Percentiles rank a stretch among this genome's conserved stretches.
Conservation (phyloP, 495 filamentous ascomycete species). For the Acidiella bohemica region DNA sequence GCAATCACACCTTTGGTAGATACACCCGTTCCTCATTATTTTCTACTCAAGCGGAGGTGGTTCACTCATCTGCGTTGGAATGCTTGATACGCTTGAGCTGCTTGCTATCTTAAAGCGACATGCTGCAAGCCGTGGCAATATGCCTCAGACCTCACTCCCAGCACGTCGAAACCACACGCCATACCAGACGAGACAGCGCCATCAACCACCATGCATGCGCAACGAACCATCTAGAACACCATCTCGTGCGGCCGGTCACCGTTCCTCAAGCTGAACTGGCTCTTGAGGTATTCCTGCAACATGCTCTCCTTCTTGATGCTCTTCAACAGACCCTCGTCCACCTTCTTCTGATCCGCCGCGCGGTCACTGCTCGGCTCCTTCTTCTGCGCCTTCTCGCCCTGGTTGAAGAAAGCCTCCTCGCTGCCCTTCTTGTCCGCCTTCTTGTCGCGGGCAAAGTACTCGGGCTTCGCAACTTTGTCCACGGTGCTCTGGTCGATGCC, state of each 20-base stretch:
- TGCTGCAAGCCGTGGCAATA: too few species aligned
- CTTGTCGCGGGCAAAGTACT: slow-evolving; percentile 96
- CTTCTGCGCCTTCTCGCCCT: slow-evolving; percentile 96
- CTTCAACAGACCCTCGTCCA: slow-evolving; percentile 84
- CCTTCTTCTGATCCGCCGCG: slow-evolving; percentile 89
- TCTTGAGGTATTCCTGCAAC: slow-evolving; percentile 77
- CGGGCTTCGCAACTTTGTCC: slow-evolving; percentile 66
- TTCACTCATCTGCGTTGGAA: too few species aligned
- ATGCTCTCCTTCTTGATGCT: slow-evolving; percentile 91
- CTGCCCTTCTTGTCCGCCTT: slow-evolving; percentile 74
- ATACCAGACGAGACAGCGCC: too few species aligned
- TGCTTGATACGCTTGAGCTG: too few species aligned
- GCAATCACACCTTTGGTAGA: too few species aligned
- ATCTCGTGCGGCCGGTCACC: slow-evolving; percentile 98
- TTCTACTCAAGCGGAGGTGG: too few species aligned
- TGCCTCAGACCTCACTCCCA: too few species aligned
- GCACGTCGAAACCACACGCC: too few species aligned
- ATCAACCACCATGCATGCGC: too few species aligned
- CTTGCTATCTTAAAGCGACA: too few species aligned
- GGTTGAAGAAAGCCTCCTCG: slow-evolving; percentile 94
- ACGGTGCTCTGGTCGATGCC: slow-evolving; percentile 71
- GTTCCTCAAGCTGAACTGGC: slow-evolving; percentile 89
- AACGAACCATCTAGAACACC: slow-evolving; percentile 31
- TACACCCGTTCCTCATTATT: too few species aligned
- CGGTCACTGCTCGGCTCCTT: slow-evolving; percentile 81